Conservation (phyloP, 495 filamentous ascomycete genomes). For the Cercophora newfieldiana region DNA sequence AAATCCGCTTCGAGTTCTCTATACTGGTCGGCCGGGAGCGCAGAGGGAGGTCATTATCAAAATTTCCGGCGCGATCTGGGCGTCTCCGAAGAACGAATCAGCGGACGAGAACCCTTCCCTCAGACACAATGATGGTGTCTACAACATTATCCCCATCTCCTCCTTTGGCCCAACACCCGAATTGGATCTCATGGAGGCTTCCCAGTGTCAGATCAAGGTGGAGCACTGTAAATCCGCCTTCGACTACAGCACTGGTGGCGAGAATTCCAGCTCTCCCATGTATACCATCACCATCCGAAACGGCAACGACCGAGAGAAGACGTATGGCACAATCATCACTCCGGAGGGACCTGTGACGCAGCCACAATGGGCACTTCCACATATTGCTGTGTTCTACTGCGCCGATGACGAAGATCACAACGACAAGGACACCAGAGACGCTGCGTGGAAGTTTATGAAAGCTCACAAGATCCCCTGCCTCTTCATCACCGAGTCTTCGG, state of each 20-base stretch:
- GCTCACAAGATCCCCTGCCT: slow-evolving; percentile 66
- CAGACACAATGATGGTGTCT: slow-evolving; percentile 40
- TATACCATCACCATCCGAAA: slow-evolving; percentile 61
- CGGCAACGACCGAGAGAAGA: slow-evolving; percentile 46
- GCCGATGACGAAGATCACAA: slow-evolving; percentile 54
- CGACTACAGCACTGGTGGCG: slow-evolving; percentile 15
- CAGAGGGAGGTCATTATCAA: slow-evolving; percentile 74
- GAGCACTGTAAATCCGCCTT: slow-evolving; percentile 66
- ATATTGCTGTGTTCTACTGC: slow-evolving; percentile 69
- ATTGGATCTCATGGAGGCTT: slow-evolving; percentile 70
- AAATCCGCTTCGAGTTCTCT: slow-evolving; percentile 69
- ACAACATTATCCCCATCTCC: slow-evolving; percentile 73
- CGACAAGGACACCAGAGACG: slow-evolving; percentile 51
- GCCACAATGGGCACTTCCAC: slow-evolving; percentile 65
- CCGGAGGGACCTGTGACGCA: slow-evolving; percentile 32
- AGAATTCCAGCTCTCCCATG: not conserved
- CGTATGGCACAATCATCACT: slow-evolving; percentile 34
- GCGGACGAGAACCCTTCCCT: slow-evolving; percentile 23
- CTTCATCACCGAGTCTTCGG: slow-evolving; percentile 63
- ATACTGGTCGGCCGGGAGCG: slow-evolving; percentile 62
- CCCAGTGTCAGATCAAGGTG: slow-evolving; percentile 67
- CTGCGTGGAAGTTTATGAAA: slow-evolving; percentile 63
- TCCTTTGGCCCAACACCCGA: slow-evolving; percentile 70
- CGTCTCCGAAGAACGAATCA: slow-evolving; percentile 34
- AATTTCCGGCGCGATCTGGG: slow-evolving; percentile 63